Percentiles rank a stretch among this genome's conserved stretches.
phyloP scores from a whole-genome alignment of 352 stramenopile genomes.

The Phytopythium helicoides region DNA sequence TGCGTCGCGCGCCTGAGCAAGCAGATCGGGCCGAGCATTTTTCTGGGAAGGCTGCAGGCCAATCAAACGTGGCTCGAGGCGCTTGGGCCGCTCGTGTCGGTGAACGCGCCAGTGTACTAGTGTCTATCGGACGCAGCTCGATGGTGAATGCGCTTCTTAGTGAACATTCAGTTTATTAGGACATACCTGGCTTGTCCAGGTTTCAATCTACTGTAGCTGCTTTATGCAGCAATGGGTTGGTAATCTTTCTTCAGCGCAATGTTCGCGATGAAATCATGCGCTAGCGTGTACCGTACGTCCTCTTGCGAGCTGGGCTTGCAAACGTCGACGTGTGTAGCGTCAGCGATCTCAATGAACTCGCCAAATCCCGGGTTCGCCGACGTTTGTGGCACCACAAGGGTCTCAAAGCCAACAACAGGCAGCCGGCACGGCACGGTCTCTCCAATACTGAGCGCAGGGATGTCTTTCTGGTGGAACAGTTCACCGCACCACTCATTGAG shows the following conservation, averaged over 20 bases:
- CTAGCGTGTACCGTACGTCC: slow-evolving; percentile 59
- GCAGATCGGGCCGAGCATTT: slow-evolving; percentile 83
- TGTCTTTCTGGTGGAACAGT: slow-evolving; percentile 49
- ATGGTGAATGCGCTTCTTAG: not conserved
- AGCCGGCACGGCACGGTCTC: slow-evolving; percentile 63
- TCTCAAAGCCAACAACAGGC: slow-evolving; percentile 66
- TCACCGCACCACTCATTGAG: slow-evolving; percentile 74
- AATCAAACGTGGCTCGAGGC: slow-evolving; percentile 58
- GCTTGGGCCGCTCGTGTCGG: slow-evolving; percentile 43
- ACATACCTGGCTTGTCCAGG: not conserved
- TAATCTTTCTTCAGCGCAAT: slow-evolving; percentile 3
- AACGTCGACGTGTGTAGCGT: slow-evolving; percentile 72
- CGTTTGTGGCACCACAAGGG: slow-evolving; percentile 61
- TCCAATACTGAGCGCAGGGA: slow-evolving; percentile 62
- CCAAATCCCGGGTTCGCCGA: slow-evolving; percentile 78
- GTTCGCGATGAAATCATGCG: slow-evolving; percentile 59
- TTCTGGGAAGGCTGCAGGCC: slow-evolving; percentile 70
- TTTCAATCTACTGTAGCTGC: not conserved
- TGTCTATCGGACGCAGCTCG: not conserved
- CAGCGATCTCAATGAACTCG: slow-evolving; percentile 52
- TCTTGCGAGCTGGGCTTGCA: slow-evolving; percentile 65
- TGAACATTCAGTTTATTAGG: not conserved
- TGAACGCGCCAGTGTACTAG: slow-evolving; percentile 25
- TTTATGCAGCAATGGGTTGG: not conserved
- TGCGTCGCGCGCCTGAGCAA: slow-evolving; percentile 74